A percentile compares a stretch with the other conserved stretches of the same genome.
These are phyloP conservation scores for Taiwanofungus camphoratus DNA, from an alignment of 1,284 basidiomycete genomes.

Conservation along the genomic window DNA sequence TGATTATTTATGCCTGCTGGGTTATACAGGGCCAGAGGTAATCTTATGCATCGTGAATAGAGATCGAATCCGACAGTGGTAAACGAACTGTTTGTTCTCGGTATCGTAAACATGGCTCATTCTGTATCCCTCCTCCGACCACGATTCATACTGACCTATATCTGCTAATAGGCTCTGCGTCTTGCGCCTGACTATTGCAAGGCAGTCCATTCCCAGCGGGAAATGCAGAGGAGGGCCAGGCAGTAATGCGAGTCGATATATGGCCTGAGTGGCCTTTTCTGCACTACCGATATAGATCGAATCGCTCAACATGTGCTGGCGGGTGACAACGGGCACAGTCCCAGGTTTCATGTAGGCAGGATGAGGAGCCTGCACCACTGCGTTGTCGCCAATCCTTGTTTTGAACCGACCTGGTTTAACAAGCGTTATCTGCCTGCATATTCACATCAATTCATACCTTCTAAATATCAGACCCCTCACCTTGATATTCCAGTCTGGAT, in stretches of 20 bases:
- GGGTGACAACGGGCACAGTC: conserved; percentile 1
- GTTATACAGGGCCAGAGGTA: no score
- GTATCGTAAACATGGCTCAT: no score
- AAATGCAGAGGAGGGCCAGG: conserved; percentile 24
- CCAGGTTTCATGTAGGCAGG: conserved; percentile 14
- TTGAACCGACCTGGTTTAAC: conserved; percentile 14
- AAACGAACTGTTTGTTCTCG: no score
- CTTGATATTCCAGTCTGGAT: conserved; percentile 4
- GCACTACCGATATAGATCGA: conserved; percentile 5
- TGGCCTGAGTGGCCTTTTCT: conserved; percentile 2
- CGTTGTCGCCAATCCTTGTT: conserved; percentile 6
- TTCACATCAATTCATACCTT: no score
- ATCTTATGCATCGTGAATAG: no score
- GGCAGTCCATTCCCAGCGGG: conserved; percentile 19
- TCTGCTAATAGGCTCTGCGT: conserved; percentile 13
- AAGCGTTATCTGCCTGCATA: conserved; percentile 13
- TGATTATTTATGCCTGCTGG: no score
- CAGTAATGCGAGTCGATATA: conserved; percentile 5
- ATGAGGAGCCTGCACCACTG: conserved; percentile 6
- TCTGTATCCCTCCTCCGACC: no score
- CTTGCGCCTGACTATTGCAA: conserved; percentile 14
- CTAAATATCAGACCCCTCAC: no score
- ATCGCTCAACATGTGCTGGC: neutral
- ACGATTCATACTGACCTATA: conserved; percentile 21
- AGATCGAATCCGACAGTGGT: no score